phyloP scores from a whole-genome alignment of 805 yeast genomes.

The Cyberlindnera nakhonratchasimensis region DNA sequence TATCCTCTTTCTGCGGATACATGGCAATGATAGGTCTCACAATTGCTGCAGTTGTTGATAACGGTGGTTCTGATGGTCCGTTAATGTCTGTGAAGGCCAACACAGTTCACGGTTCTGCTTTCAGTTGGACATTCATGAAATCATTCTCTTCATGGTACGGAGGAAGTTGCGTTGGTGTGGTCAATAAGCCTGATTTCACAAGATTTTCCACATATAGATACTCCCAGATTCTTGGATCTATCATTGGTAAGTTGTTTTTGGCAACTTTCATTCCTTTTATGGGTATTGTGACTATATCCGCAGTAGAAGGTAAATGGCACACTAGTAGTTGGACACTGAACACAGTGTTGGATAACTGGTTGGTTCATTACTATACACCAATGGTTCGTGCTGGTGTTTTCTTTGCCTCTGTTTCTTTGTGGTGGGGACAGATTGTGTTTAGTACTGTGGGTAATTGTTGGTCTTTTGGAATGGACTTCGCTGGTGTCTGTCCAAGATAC shows the following conservation, averaged over 20 bases:
- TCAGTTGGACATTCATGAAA: conserved; percentile 38
- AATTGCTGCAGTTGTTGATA: conserved; percentile 10
- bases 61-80: conserved; percentile 21
- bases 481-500: conserved; percentile 23
- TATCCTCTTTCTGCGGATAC: conserved; percentile 6
- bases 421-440: conserved; percentile 10
- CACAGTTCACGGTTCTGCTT: conserved; percentile 14
- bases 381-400: conserved; percentile 38
- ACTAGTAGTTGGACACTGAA: conserved; percentile 36
- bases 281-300: conserved; percentile 37
- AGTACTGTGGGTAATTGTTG: conserved; percentile 22
- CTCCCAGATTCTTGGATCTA: conserved; percentile 28
- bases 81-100: conserved; percentile 9
- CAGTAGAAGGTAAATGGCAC: conserved; percentile 33
- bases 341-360: conserved; percentile 36
- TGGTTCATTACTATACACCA: conserved; percentile 31
- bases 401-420: conserved; percentile 26
- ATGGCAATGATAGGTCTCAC: conserved; percentile 9
- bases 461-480: conserved; percentile 32
- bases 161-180: conserved; percentile 35
- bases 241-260: conserved; percentile 29
- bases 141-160: conserved; percentile 39
- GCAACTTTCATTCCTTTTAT: conserved; percentile 37
- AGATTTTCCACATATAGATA: conserved; percentile 32
- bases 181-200: conserved; percentile 39